Base-by-base conservation (phyloP, 164 flowering plant genomes). In the Macadamia integrifolia region DNA sequence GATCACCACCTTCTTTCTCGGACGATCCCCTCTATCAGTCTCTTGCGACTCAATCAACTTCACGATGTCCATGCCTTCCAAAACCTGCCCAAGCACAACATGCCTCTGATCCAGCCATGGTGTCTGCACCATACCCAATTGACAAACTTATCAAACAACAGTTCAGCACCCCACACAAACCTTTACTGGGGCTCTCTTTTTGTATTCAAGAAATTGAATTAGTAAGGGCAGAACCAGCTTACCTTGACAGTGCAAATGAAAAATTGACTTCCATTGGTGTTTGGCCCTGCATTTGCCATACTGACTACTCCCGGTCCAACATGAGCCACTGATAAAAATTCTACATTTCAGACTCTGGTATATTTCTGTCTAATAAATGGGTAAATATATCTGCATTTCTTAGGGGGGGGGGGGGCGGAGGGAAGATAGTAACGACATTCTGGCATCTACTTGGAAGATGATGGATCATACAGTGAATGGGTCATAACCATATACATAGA, bases 201-300 rank as follows among this genome's bases (percentile, higher is more conserved):
- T 11, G 50, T 46, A 3, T 1, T 4, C 57, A 53, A 53, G 57
- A 53, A 53, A 53, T 14, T 53, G 57, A 13, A 14, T 14, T 53
- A 2, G 23, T 23, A 23, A 23, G 11, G 11, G 53, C 11, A 29
- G n/a, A 35, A 18, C 56, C 56, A 6, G n/a, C 40, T 58, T 84
- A 92, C 99, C 97, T 88, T 92, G 64, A 89, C 94, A 72, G 98
- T 94, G 87, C 99, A 92, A 56, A 92, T 94, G 74, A 94, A 94
- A 68, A 94, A 94, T 68, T 94, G 98, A 74, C 99, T 92, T n/a
- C 99, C 98, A 71, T 94, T 94, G 72, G 99, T 94, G 80, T 94
- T 92, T 71, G 99, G 98, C 53, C 81, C 81, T 9, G 81, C 81
- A 72, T 78, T 78, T 55, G 81, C 81, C 81, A 78, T 78, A 58